Evolutionary conservation across 495 filamentous ascomycete species (phyloP).

Genomic region (Pyrenula massariospora): DNA sequence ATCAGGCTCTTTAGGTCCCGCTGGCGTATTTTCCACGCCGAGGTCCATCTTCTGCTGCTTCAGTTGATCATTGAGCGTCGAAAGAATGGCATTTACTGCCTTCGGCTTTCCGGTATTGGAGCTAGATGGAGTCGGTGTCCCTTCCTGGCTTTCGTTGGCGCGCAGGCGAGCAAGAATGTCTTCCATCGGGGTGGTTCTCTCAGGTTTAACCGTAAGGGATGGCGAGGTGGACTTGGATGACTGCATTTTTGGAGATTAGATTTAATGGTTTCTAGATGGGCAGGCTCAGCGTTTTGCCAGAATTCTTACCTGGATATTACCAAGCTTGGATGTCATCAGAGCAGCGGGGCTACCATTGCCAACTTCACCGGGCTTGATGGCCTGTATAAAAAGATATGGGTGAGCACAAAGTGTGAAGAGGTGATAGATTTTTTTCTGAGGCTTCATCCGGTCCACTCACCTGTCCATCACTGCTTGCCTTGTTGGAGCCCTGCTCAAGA

Average conservation of each 20-base stretch:
- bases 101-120: constrained; percentile 21
- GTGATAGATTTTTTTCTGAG: background rate
- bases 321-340: constrained; percentile 27
- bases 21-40: constrained; percentile 19
- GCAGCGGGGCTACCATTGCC: constrained; percentile 20
- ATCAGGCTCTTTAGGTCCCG: constrained; percentile 23
- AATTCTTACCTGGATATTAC: constrained; percentile 16
- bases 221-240: constrained; percentile 7
- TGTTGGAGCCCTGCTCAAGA: constrained; percentile 11
- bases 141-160: background rate
- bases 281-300: background rate
- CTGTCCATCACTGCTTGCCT: background rate
- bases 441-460: background rate
- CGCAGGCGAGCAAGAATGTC: background rate
- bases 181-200: constrained; percentile 2
- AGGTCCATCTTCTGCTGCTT: constrained; percentile 40
- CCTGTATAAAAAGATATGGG: constrained; percentile 6
- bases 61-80: constrained; percentile 50
- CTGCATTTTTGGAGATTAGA: background rate
- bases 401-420: background rate
- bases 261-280: background rate
- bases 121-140: background rate
- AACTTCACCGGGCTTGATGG: constrained; percentile 15
- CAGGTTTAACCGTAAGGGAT: constrained; percentile 14
- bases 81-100: constrained; percentile 52